Percentiles rank a stretch among this genome's conserved stretches.
Evolutionary conservation across 345 rosid genomes (phyloP).

Genomic region (Hibiscus syriacus): DNA sequence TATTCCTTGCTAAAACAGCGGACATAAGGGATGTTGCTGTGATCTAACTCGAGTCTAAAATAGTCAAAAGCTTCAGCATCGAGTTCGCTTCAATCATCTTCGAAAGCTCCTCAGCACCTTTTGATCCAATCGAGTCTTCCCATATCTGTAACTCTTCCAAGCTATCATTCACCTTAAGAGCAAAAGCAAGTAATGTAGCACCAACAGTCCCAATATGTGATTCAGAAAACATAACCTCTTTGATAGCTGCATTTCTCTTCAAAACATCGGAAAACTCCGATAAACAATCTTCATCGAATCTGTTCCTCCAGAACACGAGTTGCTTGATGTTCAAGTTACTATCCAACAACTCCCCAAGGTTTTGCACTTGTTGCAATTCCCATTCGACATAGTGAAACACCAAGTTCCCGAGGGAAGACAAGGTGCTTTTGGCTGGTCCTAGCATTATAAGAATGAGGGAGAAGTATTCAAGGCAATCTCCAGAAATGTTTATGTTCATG

Average conservation of each 20-base stretch:
- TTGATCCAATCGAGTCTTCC: constrained; percentile 90
- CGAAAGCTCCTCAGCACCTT: constrained; percentile 86
- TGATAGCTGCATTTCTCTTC: constrained; percentile 46
- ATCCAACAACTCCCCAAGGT: constrained; percentile 49
- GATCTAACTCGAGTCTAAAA: constrained; percentile 61
- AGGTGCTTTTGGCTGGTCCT: constrained; percentile 32
- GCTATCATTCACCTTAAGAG: constrained; percentile 54
- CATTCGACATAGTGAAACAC: constrained; percentile 63
- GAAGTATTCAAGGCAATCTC: constrained; percentile 28
- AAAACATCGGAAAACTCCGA: constrained; percentile 45
- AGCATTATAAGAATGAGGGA: constrained; percentile 48
- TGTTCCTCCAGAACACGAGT: constrained; percentile 50
- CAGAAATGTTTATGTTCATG: constrained; percentile 50
- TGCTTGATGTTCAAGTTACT: constrained; percentile 49
- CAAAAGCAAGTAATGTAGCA: constrained; percentile 56
- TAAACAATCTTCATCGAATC: constrained; percentile 43
- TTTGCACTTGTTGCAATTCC: constrained; percentile 46
- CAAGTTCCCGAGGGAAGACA: constrained; percentile 39
- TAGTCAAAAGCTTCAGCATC: constrained; percentile 61
- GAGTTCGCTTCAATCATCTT: constrained; percentile 90
- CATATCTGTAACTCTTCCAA: constrained; percentile 90
- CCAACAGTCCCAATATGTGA: constrained; percentile 50
- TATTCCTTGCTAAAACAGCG: constrained; percentile 77
- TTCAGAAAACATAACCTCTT: constrained; percentile 52
- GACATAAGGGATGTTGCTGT: constrained; percentile 77